A percentile compares a stretch with the other conserved stretches of the same genome.
phyloP scores from a whole-genome alignment of 1,284 basidiomycete species.

The Agroathelia rolfsii region DNA sequence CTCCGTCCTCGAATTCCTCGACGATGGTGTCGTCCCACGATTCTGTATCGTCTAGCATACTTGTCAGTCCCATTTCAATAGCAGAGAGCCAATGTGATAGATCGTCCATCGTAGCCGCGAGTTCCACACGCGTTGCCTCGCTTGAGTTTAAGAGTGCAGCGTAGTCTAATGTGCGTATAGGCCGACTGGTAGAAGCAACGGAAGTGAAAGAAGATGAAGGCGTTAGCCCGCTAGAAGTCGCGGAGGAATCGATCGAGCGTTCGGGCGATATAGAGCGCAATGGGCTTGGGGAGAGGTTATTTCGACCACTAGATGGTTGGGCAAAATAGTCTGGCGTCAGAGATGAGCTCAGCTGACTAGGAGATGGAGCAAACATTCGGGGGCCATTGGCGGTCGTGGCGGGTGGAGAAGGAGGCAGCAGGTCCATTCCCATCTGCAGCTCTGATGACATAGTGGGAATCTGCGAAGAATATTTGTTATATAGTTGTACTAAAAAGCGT shows the following conservation, averaged over 20 bases:
- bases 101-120: constrained; percentile 72
- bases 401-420: constrained; percentile 72
- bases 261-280: constrained; percentile 10
- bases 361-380: constrained; percentile 30
- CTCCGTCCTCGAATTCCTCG: constrained; percentile 43
- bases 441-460: constrained; percentile 58
- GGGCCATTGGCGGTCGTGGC: constrained; percentile 36
- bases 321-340: too few relatives aligned
- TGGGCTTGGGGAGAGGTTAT: constrained; percentile 12
- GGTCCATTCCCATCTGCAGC: constrained; percentile 61
- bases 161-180: constrained; percentile 63
- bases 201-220: constrained; percentile 23
- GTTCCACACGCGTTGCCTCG: constrained; percentile 60
- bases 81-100: constrained; percentile 74
- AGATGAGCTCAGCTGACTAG: constrained; percentile 31
- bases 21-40: constrained; percentile 44
- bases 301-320: constrained; percentile 21
- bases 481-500: constrained; percentile 3
- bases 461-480: constrained; percentile 25
- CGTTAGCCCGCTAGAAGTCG: too few relatives aligned
- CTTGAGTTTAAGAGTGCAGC: constrained; percentile 43
- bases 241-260: constrained; percentile 13
- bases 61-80: constrained; percentile 62
- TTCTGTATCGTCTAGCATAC: constrained; percentile 45
- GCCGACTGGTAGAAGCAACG: constrained; percentile 24